Conservation (phyloP, 2,329 filamentous ascomycete species). For the Alternaria rosae region DNA sequence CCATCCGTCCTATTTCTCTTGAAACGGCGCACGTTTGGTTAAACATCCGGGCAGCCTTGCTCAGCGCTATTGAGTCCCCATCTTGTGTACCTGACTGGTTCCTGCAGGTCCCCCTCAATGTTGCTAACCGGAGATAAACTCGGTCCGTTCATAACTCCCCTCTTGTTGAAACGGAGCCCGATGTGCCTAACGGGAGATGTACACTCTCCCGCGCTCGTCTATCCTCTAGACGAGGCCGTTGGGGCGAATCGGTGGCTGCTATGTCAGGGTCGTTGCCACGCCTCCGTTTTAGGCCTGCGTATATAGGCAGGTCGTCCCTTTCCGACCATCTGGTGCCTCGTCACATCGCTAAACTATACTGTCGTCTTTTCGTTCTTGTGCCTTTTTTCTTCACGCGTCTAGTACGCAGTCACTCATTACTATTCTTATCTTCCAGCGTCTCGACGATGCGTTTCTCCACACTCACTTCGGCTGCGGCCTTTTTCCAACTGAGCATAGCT, state of each 20-base stretch:
- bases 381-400: constrained; percentile 40
- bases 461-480: constrained; percentile 43
- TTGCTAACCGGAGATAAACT: constrained; percentile 27
- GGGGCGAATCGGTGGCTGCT: constrained; percentile 21
- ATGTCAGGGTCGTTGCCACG: constrained; percentile 15
- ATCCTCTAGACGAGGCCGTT: constrained; percentile 11
- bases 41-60: constrained; percentile 27
- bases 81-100: constrained; percentile 23
- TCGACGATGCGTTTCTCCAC: constrained; percentile 48
- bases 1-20: constrained; percentile 38
- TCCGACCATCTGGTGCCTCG: constrained; percentile 12
- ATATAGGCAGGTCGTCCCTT: constrained; percentile 33
- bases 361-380: constrained; percentile 26
- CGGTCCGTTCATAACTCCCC: constrained; percentile 12
- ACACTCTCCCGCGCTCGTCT: constrained; percentile 16
- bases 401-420: constrained; percentile 45
- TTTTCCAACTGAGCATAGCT: constrained; percentile 48
- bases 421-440: constrained; percentile 27
- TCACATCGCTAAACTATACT: constrained; percentile 25
- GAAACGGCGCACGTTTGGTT: constrained; percentile 36
- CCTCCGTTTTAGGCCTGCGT: constrained; percentile 14
- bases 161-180: constrained; percentile 33
- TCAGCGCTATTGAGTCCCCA: constrained; percentile 22
- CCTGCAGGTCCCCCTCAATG: constrained; percentile 25
- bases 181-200: constrained; percentile 22